Conservation (phyloP, 2,329 filamentous ascomycete genomes). For the Kalmusia sp. region DNA sequence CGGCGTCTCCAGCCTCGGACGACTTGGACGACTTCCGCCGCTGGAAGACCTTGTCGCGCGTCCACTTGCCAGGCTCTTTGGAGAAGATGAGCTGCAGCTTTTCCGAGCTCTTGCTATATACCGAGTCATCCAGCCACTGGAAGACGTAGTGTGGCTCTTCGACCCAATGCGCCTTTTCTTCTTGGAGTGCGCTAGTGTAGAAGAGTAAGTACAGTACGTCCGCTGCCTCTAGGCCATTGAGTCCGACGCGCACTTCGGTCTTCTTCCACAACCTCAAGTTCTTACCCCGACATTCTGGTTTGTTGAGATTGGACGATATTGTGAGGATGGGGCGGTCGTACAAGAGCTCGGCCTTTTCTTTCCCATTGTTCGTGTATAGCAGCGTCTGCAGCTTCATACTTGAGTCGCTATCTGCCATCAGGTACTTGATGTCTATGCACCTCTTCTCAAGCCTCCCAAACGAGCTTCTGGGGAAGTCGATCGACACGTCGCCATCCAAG, state of each 20-base stretch:
- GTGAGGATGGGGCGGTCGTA: slow-evolving; percentile 33
- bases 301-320: slow-evolving; percentile 35
- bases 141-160: slow-evolving; percentile 43
- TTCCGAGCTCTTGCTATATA: slow-evolving; percentile 28
- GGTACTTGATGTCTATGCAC: slow-evolving; percentile 40
- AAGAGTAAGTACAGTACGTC: slow-evolving; percentile 37
- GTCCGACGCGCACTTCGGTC: slow-evolving; percentile 25
- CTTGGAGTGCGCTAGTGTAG: slow-evolving; percentile 35
- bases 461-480: slow-evolving; percentile 38
- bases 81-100: slow-evolving; percentile 35
- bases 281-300: slow-evolving; percentile 36
- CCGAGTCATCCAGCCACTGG: slow-evolving; percentile 34
- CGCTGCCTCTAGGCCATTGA: slow-evolving; percentile 17
- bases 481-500: slow-evolving; percentile 33
- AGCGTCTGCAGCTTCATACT: slow-evolving; percentile 36
- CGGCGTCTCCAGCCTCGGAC: background rate
- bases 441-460: slow-evolving; percentile 34
- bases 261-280: slow-evolving; percentile 38
- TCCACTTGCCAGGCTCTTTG: slow-evolving; percentile 36
- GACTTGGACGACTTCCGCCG: slow-evolving; percentile 26
- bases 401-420: slow-evolving; percentile 21
- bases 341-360: slow-evolving; percentile 31
- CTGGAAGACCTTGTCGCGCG: slow-evolving; percentile 31
- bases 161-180: slow-evolving; percentile 41
- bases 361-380: slow-evolving; percentile 42